Evolutionary conservation across 441 rosid genomes (phyloP).

Genomic region (Eutrema salsugineum): DNA sequence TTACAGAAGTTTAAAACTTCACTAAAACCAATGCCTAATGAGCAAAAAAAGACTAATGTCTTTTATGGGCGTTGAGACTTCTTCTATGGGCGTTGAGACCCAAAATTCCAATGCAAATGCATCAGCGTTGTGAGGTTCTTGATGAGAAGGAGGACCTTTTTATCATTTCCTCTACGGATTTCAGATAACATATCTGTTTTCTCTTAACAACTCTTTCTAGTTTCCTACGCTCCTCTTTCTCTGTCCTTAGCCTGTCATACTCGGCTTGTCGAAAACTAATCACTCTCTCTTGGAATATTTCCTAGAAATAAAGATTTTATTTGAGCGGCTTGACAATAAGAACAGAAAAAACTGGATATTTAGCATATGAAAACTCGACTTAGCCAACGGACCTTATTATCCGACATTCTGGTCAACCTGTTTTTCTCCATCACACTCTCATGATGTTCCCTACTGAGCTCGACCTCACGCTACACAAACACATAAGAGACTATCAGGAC

Average conservation of each 20-base stretch:
- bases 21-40: too few species aligned
- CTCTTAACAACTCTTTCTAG: slow-evolving; percentile 69
- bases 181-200: neutral
- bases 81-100: neutral
- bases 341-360: too few species aligned
- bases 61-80: neutral
- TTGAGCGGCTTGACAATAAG: neutral
- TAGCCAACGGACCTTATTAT: slow-evolving; percentile 53
- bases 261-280: slow-evolving; percentile 50
- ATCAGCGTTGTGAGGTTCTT: neutral
- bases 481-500: too few species aligned
- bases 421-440: slow-evolving; percentile 56
- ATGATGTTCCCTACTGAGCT: slow-evolving; percentile 82
- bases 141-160: slow-evolving; percentile 7
- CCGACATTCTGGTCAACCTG: slow-evolving; percentile 69
- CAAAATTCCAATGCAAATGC: neutral
- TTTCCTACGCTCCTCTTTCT: slow-evolving; percentile 71
- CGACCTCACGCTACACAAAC: slow-evolving; percentile 52
- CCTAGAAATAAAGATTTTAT: slow-evolving; percentile 32
- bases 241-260: slow-evolving; percentile 50
- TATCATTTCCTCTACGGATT: slow-evolving; percentile 50
- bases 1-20: too few species aligned
- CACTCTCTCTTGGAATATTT: slow-evolving; percentile 34
- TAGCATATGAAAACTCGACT: neutral
- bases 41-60: too few species aligned